Base-by-base conservation (phyloP, 306 rosid species). In the Calophaca sinica region DNA sequence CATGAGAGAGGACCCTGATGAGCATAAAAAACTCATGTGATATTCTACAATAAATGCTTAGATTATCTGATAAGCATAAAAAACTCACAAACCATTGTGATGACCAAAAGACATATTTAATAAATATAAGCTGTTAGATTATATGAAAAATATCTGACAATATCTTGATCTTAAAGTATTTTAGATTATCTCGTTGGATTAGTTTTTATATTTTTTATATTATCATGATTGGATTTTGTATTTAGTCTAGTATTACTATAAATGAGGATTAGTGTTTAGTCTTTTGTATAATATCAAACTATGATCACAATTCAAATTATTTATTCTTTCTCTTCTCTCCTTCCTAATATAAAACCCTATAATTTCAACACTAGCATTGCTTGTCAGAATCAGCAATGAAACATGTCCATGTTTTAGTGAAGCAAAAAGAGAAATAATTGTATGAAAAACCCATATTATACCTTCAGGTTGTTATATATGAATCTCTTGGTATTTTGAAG, bases 401-500 rank as follows among this genome's bases (percentile, higher is more conserved):
- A 60, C 39, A 50, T 31, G 53, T 6, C 6, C 39, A 59, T 7
- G 12, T 35, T 50, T 55, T 9, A 20, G 53, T 6, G 45, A 48
- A 51, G 45, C 7, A 29, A 20, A 75, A 53, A 29, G n/a, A 70
- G 5, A 62, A 49, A 70, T 33, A 57, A 50, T 20, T 57, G 28
- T 9, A 31, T 0, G 9, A 69, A 33, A 13, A 32, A 75, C 42
- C 52, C n/a, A 10, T 29, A 52, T 64, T 39, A 36, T 52, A 91
- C 98, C 98, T 89, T 91, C 85, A 94, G 73, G 78, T 86, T 91
- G 64, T 86, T 84, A 58, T 57, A 86, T 65, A 91, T 70, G 61
- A 94, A 94, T 46, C 94, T 93, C 81, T 89, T 94, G 1, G 98
- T 94, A 73, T 89, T 85, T 80, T 89, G 94, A 50, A 94, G 94